Base-by-base conservation (phyloP, 2,329 filamentous ascomycete species). In the Pseudopithomyces chartarum region DNA sequence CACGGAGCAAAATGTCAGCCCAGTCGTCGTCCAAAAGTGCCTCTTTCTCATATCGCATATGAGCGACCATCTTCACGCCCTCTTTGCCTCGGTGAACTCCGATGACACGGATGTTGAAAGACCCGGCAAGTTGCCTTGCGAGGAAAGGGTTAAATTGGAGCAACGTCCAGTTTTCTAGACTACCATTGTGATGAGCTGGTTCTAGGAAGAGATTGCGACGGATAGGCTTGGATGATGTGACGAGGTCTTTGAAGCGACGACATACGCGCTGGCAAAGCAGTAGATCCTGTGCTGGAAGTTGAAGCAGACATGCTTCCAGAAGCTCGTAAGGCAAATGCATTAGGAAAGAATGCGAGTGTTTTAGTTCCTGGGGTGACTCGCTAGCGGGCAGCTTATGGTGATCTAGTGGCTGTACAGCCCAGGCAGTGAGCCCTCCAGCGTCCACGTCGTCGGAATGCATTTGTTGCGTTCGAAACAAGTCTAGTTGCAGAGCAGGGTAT, bases 111-210 rank as follows among this genome's bases (percentile, higher is more conserved):
- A 52, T 42, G 26, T 47, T 36, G 44, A 59, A 45, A 19, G 53
- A 44, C 4, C n/a, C 19, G 4, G 59, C 57, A 6, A 61, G 48
- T 29, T 44, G 32, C 3, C 34, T 44, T 15, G 48, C 38, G 26
- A 59, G 48, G 20, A 61, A 55, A 23, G 59, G 56, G 29, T 61
- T 61, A 26, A 54, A 59, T 33, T 40, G 53, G 10, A 61, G 51
- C 13, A 50, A 15, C 15, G 34, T 26, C 59, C 59, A 61, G 13
- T 46, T n/a, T 2, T 4, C 19, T 15, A 57, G 40, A 8, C 52
- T 34, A 10, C 48, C 47, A 15, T 57, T 49, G 17, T 54, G 48
- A 23, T 61, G 56, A 13, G 55, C 44, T 3, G 61, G 55, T 26
- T 62, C 57, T 10, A 63, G 45, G 36, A 63, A 58, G 6, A 63